A percentile compares a stretch with the other conserved stretches of the same genome.
These are phyloP conservation scores for Colletotrichum sojae DNA, from an alignment of 2,329 filamentous ascomycete genomes.

Conservation along the genomic window DNA sequence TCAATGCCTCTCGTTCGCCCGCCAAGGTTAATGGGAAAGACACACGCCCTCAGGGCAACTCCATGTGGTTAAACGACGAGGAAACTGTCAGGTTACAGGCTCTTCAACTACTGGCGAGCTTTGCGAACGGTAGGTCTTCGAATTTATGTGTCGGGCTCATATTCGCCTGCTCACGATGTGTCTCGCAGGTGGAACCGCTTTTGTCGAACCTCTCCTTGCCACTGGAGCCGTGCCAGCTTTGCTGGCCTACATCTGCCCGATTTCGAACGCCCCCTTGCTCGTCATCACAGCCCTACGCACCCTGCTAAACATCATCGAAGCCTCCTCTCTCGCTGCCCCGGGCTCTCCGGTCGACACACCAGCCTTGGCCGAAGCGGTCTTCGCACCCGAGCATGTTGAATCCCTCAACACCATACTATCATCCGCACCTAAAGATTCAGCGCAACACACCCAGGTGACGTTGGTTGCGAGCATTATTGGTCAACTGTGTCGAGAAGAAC, in stretches of 20 bases:
- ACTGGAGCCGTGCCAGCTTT: constrained; percentile 78
- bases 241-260: constrained; percentile 77
- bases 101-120: constrained; percentile 86
- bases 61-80: constrained; percentile 66
- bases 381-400: constrained; percentile 52
- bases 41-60: constrained; percentile 46
- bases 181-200: constrained; percentile 80
- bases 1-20: constrained; percentile 53
- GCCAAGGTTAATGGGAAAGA: constrained; percentile 58
- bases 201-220: constrained; percentile 80
- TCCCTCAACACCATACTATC: constrained; percentile 71
- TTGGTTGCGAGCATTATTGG: constrained; percentile 71
- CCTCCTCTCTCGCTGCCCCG: constrained; percentile 69
- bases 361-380: constrained; percentile 75
- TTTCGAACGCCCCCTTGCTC: constrained; percentile 74
- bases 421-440: constrained; percentile 66
- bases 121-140: constrained; percentile 79
- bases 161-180: constrained; percentile 13
- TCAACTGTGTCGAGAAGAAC: constrained; percentile 76
- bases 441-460: constrained; percentile 72
- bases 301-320: constrained; percentile 79
- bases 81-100: constrained; percentile 82
- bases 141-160: not conserved
- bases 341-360: constrained; percentile 62
- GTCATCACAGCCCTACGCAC: constrained; percentile 81